Percentiles rank a stretch among this genome's conserved stretches.
Conservation (phyloP, 805 yeast genomes). For the Teunomyces lycoperdinae region DNA sequence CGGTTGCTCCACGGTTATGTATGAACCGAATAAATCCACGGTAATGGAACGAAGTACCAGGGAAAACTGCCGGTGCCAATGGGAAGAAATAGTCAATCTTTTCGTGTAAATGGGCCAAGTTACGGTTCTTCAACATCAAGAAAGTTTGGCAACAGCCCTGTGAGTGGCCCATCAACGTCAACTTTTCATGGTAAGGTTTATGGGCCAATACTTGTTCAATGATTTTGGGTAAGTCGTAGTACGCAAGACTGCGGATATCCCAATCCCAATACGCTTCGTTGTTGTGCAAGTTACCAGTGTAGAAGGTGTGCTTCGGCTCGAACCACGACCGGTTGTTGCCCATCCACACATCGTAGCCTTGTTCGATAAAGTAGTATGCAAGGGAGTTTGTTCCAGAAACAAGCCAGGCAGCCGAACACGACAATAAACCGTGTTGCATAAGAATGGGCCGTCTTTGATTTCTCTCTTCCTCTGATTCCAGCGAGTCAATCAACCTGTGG, state of each 20-base stretch:
- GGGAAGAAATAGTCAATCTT: constrained; percentile 70
- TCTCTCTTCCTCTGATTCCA: constrained; percentile 27
- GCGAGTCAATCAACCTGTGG: constrained; percentile 58
- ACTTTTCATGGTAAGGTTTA: constrained; percentile 39
- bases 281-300: constrained; percentile 34
- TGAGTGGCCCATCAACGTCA: constrained; percentile 77
- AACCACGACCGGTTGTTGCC: constrained; percentile 92
- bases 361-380: constrained; percentile 51
- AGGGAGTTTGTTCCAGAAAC: constrained; percentile 80
- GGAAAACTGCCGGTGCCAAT: constrained; percentile 88
- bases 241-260: constrained; percentile 84
- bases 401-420: constrained; percentile 81
- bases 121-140: constrained; percentile 53
- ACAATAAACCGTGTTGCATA: constrained; percentile 81
- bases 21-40: constrained; percentile 61
- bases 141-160: constrained; percentile 92
- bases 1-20: constrained; percentile 45
- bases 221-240: constrained; percentile 72
- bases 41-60: constrained; percentile 70
- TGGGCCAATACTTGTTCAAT: constrained; percentile 55
- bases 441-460: constrained; percentile 58
- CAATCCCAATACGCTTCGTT: constrained; percentile 80
- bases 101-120: constrained; percentile 36
- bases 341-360: constrained; percentile 84
- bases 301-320: constrained; percentile 55